Evolutionary conservation across 164 flowering plant genomes (phyloP).

Genomic region (Warburgia ugandensis): DNA sequence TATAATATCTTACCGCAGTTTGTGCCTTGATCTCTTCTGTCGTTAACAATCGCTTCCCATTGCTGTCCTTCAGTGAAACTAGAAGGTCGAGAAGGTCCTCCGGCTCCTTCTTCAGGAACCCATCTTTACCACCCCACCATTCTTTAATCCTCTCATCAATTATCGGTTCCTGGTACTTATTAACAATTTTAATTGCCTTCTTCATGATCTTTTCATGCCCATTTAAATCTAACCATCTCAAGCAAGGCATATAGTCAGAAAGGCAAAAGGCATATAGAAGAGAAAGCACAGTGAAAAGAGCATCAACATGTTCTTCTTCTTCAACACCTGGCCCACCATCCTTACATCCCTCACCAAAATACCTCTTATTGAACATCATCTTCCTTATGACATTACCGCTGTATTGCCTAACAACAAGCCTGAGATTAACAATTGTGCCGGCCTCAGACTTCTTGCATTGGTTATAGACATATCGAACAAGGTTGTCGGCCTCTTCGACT

Average conservation of each 20-base stretch:
- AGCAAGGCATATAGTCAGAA: constrained; percentile 21
- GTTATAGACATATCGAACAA: constrained; percentile 18
- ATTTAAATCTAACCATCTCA: too few species aligned
- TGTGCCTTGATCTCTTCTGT: constrained; percentile 27
- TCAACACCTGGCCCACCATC: constrained; percentile 22
- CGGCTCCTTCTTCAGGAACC: constrained; percentile 5
- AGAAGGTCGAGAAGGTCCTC: constrained; percentile 25
- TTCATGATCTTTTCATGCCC: too few species aligned
- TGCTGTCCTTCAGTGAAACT: constrained; percentile 9
- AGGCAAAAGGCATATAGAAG: constrained; percentile 18
- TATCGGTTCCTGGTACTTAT: constrained; percentile 23
- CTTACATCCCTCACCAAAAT: constrained; percentile 14
- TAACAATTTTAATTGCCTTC: too few species aligned
- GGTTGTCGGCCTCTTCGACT: constrained; percentile 23
- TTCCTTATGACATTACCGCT: constrained; percentile 21
- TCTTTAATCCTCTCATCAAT: constrained; percentile 23
- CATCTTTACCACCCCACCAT: constrained; percentile 12
- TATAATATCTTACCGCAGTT: constrained; percentile 9
- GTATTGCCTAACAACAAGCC: constrained; percentile 10
- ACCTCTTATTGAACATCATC: constrained; percentile 19
- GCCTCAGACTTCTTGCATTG: background rate
- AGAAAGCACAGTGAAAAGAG: constrained; percentile 13
- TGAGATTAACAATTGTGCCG: constrained; percentile 6
- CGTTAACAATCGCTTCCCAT: constrained; percentile 20
- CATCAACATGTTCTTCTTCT: constrained; percentile 18